Evolutionary conservation across 768 basidiomycete genomes (phyloP).

Genomic region (Peribolospora kevripleyi): DNA sequence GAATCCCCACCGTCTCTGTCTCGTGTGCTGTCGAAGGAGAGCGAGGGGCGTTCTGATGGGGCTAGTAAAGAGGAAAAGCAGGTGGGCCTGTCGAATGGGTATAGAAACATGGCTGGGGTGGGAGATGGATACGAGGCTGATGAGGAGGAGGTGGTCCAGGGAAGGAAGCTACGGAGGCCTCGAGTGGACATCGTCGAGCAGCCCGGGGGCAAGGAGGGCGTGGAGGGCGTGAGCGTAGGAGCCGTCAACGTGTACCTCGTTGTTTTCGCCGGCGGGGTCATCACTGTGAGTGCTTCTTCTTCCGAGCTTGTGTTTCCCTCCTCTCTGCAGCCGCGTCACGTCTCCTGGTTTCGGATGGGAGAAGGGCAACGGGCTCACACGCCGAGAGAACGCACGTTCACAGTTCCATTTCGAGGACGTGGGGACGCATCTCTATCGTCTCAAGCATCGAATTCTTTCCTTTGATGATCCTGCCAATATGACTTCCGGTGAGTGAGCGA

Average conservation of each 20-base stretch:
- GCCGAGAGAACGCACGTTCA: no score
- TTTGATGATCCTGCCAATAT: constrained; percentile 39
- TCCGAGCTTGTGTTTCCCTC: neutral
- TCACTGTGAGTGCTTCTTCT: constrained; percentile 19
- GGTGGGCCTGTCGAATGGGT: neutral
- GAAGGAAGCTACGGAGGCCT: constrained; percentile 13
- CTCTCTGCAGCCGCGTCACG: neutral
- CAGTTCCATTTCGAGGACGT: constrained; percentile 83
- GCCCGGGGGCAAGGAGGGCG: constrained; percentile 24
- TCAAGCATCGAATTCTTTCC: constrained; percentile 42
- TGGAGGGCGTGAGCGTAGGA: constrained; percentile 30
- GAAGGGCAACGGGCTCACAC: no score
- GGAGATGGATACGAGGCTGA: constrained; percentile 5
- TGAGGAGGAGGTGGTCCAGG: constrained; percentile 15
- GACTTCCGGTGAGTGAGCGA: constrained; percentile 36
- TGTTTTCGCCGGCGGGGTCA: constrained; percentile 66
- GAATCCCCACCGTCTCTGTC: neutral
- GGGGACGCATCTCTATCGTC: constrained; percentile 57
- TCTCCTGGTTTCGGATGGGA: neutral
- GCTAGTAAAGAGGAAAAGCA: neutral
- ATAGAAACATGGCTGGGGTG: neutral
- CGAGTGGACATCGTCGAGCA: constrained; percentile 24
- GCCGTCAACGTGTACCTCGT: constrained; percentile 72
- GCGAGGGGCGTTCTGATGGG: no score
- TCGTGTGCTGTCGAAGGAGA: no score